Conservation (phyloP, 495 filamentous ascomycete genomes). For the Penicillium pancosmium region DNA sequence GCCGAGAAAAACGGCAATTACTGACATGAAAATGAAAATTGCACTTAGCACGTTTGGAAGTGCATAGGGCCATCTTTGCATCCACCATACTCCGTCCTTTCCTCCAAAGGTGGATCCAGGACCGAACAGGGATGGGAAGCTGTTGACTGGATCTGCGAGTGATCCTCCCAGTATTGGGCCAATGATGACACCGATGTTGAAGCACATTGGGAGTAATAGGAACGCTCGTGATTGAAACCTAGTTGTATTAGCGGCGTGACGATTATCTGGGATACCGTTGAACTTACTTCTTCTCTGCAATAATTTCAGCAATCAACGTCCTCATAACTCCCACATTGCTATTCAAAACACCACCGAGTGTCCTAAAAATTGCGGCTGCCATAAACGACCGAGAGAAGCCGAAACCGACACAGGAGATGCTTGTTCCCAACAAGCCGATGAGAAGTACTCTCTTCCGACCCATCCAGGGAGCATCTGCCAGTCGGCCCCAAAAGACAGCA, state of each 20-base stretch:
- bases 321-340: slow-evolving; percentile 82
- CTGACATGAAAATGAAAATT: slow-evolving; percentile 52
- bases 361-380: slow-evolving; percentile 69
- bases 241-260: slow-evolving; percentile 9
- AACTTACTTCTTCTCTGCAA: slow-evolving; percentile 64
- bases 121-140: slow-evolving; percentile 68
- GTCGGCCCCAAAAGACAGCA: slow-evolving; percentile 76
- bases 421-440: slow-evolving; percentile 73
- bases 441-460: slow-evolving; percentile 79
- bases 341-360: slow-evolving; percentile 75
- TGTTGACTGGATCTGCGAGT: slow-evolving; percentile 70
- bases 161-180: slow-evolving; percentile 67
- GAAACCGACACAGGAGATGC: slow-evolving; percentile 73
- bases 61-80: slow-evolving; percentile 63
- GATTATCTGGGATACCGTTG: background rate
- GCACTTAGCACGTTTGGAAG: slow-evolving; percentile 65
- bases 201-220: slow-evolving; percentile 77
- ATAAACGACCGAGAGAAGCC: slow-evolving; percentile 73
- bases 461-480: slow-evolving; percentile 68
- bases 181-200: slow-evolving; percentile 74
- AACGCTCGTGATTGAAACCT: slow-evolving; percentile 76
- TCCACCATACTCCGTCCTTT: slow-evolving; percentile 60
- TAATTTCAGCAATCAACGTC: slow-evolving; percentile 80
- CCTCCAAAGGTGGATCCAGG: slow-evolving; percentile 53
- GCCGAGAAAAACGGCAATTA: slow-evolving; percentile 55